Base-by-base conservation (phyloP, 2,329 filamentous ascomycete species). In the Aspergillus fijiensis region DNA sequence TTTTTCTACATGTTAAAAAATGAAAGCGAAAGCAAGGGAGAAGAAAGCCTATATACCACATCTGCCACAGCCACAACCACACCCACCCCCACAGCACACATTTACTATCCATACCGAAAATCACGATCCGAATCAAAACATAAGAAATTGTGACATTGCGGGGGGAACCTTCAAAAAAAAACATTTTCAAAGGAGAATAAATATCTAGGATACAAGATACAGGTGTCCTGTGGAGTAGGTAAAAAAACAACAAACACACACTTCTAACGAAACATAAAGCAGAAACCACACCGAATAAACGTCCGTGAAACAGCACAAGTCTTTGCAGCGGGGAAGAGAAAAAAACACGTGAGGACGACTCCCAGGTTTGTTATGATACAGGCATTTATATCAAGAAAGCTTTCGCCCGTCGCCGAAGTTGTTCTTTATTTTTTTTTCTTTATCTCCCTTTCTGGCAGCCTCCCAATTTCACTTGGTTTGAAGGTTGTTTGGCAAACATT, bases 131-230 rank as follows among this genome's bases (percentile, higher is more conserved):
- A 58, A 61, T 59, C 53, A 52, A 76, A 73, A 75, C 39, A 45
- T 16, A 75, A 75, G 68, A 72, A 74, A 75, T 70, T 68, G 73
- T 69, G 68, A 69, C 70, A 74, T 72, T 70, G 39, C 14, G 39
- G 14, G 16, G 39, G 16, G 71, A 67, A 65, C 72, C 72, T 73
- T 74, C 67, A 67, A 75, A 74, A 67, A 69, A 75, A 74, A 71
- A 69, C 65, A 70, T 72, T 75, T 74, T 75, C 69, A 71, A 55
- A 70, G 66, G 70, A 65, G 65, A 72, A 72, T 70, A 70, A 73
- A 73, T 75, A 75, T 76, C 74, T 76, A 76, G 70, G 74, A 67
- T 77, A 77, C 75, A 77, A 29, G 74, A 76, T 76, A 77, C 74
- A 76, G 64, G 65, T 69, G 69, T 73, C 70, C 70, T 70, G 69